Conservation (phyloP, 1,284 basidiomycete species). For the Trametes hirsuta region DNA sequence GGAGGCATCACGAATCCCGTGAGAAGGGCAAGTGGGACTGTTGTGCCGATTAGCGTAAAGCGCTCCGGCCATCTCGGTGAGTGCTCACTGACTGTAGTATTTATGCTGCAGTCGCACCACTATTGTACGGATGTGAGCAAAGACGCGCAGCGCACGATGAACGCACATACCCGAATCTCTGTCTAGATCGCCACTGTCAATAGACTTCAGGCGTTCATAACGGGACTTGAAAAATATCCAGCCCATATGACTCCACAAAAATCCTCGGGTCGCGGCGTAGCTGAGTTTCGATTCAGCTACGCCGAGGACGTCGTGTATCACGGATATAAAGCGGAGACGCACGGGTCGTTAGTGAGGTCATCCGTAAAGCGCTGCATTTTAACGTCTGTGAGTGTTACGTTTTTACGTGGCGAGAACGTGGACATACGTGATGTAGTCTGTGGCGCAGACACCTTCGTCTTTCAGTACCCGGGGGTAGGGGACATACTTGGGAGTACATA, state of each 20-base stretch:
- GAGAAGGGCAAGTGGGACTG: conserved; percentile 63
- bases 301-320: background rate
- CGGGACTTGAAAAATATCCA: conserved; percentile 84
- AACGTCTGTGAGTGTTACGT: background rate
- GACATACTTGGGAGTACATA: conserved; percentile 13
- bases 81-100: conserved; percentile 57
- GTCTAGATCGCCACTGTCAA: conserved; percentile 75
- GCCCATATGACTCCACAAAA: conserved; percentile 79
- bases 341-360: conserved; percentile 75
- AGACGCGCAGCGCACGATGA: background rate
- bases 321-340: conserved; percentile 27
- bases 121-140: conserved; percentile 32
- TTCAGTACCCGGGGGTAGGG: background rate
- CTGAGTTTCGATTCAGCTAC: conserved; percentile 34
- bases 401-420: background rate
- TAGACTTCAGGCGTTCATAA: conserved; percentile 63
- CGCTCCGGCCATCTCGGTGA: background rate
- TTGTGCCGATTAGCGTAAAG: background rate
- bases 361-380: conserved; percentile 69
- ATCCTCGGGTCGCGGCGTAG: conserved; percentile 73
- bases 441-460: conserved; percentile 69
- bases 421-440: conserved; percentile 71
- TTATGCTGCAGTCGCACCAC: conserved; percentile 77
- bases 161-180: conserved; percentile 59
- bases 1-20: conserved; percentile 64